Conservation (phyloP, 768 basidiomycete species). For the Sutorius australiensis region DNA sequence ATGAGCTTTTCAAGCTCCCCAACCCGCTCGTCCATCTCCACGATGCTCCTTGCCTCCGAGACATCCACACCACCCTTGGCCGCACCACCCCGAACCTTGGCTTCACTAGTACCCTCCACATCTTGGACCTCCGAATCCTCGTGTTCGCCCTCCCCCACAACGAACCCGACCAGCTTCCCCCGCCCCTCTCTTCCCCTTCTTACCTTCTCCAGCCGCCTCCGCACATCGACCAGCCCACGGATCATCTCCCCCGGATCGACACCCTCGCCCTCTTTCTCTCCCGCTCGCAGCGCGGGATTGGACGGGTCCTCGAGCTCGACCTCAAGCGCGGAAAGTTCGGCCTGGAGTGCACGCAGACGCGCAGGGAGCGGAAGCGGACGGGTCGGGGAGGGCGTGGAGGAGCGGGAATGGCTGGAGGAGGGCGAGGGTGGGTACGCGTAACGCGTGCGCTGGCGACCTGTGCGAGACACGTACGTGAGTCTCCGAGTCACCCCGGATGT, state of each 20-base stretch:
- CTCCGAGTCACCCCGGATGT: background rate
- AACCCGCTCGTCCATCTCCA: slow-evolving; percentile 80
- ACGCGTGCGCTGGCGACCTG: slow-evolving; percentile 51
- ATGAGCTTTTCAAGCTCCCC: slow-evolving; percentile 79
- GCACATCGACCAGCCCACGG: slow-evolving; percentile 71
- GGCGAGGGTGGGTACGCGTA: slow-evolving; percentile 70
- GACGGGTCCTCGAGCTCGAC: slow-evolving; percentile 77
- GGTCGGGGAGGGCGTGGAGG: slow-evolving; percentile 33
- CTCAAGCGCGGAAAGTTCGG: slow-evolving; percentile 79
- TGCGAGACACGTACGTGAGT: background rate
- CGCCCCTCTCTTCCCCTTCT: slow-evolving; percentile 62
- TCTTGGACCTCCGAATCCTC: background rate
- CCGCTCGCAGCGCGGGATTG: slow-evolving; percentile 61
- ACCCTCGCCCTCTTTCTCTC: slow-evolving; percentile 46
- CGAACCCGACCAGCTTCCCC: slow-evolving; percentile 56
- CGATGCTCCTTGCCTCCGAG: slow-evolving; percentile 47
- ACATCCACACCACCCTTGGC: slow-evolving; percentile 18
- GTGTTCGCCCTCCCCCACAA: slow-evolving; percentile 35
- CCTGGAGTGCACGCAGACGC: slow-evolving; percentile 63
- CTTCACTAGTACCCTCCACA: slow-evolving; percentile 3
- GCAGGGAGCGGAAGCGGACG: slow-evolving; percentile 46
- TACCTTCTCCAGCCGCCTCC: slow-evolving; percentile 65
- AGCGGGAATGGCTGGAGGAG: slow-evolving; percentile 42
- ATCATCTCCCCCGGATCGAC: slow-evolving; percentile 75
- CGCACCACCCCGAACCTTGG: background rate